phyloP scores from a whole-genome alignment of 2,329 filamentous ascomycete species.

The Ophiostoma ulmi region DNA sequence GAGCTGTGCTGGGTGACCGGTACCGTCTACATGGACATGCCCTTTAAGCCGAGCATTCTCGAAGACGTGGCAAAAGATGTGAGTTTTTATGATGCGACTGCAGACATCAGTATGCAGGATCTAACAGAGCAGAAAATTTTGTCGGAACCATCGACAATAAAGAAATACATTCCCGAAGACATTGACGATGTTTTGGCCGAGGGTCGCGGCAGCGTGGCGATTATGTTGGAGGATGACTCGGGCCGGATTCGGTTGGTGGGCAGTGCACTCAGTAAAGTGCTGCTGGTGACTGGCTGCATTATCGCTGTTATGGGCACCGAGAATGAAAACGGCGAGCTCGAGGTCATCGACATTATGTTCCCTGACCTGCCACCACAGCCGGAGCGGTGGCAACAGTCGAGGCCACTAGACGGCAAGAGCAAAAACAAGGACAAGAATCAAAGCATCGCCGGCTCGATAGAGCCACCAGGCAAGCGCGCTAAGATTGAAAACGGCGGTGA shows the following conservation, averaged over 20 bases:
- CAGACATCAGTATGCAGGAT: not conserved
- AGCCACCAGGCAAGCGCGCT: conserved; percentile 27
- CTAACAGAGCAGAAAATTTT: conserved; percentile 21
- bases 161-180: conserved; percentile 67
- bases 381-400: conserved; percentile 67
- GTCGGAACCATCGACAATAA: conserved; percentile 57
- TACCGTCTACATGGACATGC: conserved; percentile 96
- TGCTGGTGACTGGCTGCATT: conserved; percentile 88
- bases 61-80: conserved; percentile 93
- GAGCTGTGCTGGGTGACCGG: conserved; percentile 93
- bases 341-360: conserved; percentile 83
- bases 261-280: conserved; percentile 57
- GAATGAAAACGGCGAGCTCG: conserved; percentile 84
- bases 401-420: conserved; percentile 38
- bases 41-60: conserved; percentile 89
- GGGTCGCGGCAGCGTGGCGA: conserved; percentile 27
- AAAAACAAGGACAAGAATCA: conserved; percentile 27
- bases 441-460: conserved; percentile 23
- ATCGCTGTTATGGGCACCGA: conserved; percentile 93
- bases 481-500: conserved; percentile 39
- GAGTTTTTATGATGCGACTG: conserved; percentile 30
- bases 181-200: conserved; percentile 47
- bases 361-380: conserved; percentile 82
- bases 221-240: conserved; percentile 94
- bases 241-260: conserved; percentile 79